Evolutionary conservation across 1,284 basidiomycete genomes (phyloP).

Genomic region (Ganoderma lingzhi): DNA sequence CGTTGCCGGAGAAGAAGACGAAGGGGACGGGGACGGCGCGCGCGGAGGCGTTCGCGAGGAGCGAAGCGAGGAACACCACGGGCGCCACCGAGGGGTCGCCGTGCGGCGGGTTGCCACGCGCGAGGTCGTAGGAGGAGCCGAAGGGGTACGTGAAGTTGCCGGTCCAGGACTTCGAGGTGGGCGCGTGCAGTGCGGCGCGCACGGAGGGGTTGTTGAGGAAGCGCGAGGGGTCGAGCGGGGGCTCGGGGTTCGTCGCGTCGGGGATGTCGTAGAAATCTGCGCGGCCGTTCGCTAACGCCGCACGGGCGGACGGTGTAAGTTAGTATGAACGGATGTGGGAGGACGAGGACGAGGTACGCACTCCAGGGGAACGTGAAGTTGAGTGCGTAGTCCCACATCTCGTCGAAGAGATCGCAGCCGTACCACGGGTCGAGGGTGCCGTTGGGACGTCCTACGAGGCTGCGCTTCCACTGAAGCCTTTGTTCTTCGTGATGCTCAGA

Average conservation of each 20-base stretch:
- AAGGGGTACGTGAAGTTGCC: slow-evolving; percentile 60
- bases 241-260: slow-evolving; percentile 59
- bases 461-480: slow-evolving; percentile 34
- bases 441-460: slow-evolving; percentile 36
- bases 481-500: slow-evolving; percentile 25
- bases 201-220: slow-evolving; percentile 68
- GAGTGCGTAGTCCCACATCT: slow-evolving; percentile 44
- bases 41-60: slow-evolving; percentile 39
- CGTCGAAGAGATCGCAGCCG: slow-evolving; percentile 42
- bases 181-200: slow-evolving; percentile 69
- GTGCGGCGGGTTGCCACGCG: slow-evolving; percentile 35
- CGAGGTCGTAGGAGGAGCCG: slow-evolving; percentile 39
- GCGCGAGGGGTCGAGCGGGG: slow-evolving; percentile 53
- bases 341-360: slow-evolving; percentile 42
- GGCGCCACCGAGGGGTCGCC: slow-evolving; percentile 52
- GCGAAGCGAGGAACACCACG: slow-evolving; percentile 41
- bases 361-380: slow-evolving; percentile 66
- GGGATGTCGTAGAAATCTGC: slow-evolving; percentile 58
- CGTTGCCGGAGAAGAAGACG: slow-evolving; percentile 44
- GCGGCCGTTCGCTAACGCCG: slow-evolving; percentile 27
- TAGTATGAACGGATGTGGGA: too few relatives aligned
- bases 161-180: slow-evolving; percentile 64
- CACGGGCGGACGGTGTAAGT: neutral
- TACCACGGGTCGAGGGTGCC: slow-evolving; percentile 46
- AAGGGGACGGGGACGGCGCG: slow-evolving; percentile 38